Conservation (phyloP, 176 grass and related monocot species). For the Paspalum notatum region DNA sequence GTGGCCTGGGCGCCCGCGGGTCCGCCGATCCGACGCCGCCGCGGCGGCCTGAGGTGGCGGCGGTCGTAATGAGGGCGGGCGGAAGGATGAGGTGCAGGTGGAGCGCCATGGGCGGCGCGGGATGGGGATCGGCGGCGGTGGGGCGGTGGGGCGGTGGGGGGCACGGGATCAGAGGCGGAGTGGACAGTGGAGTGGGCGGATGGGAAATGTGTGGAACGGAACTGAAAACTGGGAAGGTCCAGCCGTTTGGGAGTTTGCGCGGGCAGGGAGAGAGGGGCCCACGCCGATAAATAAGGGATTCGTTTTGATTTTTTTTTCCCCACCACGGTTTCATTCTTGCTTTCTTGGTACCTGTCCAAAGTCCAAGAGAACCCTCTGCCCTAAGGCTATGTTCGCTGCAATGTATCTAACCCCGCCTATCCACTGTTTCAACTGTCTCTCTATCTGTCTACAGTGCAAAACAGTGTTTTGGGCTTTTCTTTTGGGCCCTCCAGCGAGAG, state of each 20-base stretch:
- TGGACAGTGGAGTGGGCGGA: slow-evolving; percentile 19
- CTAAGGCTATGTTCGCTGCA: too few relatives aligned
- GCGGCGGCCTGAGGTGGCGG: not conserved
- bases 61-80: not conserved
- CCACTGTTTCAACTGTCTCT: too few relatives aligned
- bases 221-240: not conserved
- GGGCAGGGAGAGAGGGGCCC: not conserved
- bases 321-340: too few relatives aligned
- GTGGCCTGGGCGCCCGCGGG: not conserved
- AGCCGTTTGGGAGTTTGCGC: slow-evolving; percentile 24
- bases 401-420: too few relatives aligned
- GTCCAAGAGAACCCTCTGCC: too few relatives aligned
- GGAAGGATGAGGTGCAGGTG: slow-evolving; percentile 4
- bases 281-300: not conserved
- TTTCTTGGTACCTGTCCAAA: too few relatives aligned
- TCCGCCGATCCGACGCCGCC: not conserved
- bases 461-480: too few relatives aligned
- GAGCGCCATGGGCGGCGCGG: slow-evolving; percentile 39
- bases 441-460: too few relatives aligned
- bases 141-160: not conserved
- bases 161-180: not conserved
- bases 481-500: too few relatives aligned
- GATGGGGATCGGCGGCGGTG: not conserved
- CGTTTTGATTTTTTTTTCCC: not conserved
- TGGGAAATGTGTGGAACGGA: slow-evolving; percentile 49